Evolutionary conservation across 345 rosid genomes (phyloP).

Genomic region (Camelina laxa): DNA sequence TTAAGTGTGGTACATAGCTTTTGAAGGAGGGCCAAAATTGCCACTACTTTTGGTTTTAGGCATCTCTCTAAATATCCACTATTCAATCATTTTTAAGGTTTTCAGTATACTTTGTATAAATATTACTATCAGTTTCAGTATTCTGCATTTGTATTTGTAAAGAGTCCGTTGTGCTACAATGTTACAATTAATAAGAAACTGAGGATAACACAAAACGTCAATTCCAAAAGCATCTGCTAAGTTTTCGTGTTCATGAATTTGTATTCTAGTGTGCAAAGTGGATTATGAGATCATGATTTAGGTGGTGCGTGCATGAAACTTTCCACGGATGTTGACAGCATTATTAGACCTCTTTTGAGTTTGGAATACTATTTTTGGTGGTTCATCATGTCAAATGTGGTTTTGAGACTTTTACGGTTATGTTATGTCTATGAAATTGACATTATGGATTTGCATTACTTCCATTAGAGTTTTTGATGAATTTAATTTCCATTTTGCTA

Average conservation of each 20-base stretch:
- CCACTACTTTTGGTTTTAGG: conserved; percentile 6
- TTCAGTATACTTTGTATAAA: conserved; percentile 2
- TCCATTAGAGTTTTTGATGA: background rate
- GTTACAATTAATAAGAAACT: background rate
- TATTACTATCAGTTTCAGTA: background rate
- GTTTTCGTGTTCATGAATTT: background rate
- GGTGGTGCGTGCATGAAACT: background rate
- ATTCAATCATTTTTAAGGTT: background rate
- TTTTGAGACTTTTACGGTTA: background rate
- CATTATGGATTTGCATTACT: background rate
- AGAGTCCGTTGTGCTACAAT: background rate
- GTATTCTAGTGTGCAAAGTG: conserved; percentile 8
- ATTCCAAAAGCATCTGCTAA: no score
- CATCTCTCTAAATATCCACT: background rate
- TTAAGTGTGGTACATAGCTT: conserved; percentile 25
- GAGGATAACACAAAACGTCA: no score
- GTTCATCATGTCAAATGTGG: conserved; percentile 4
- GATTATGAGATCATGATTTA: conserved; percentile 4
- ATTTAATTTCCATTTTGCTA: conserved; percentile 3
- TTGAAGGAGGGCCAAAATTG: conserved; percentile 1
- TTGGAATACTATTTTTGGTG: conserved; percentile 4
- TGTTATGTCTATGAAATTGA: conserved; percentile 2
- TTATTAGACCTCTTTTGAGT: background rate
- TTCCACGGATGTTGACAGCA: conserved; percentile 13
- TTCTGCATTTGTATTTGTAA: background rate